These are phyloP conservation scores for Neodidymelliopsis sp. DNA, from an alignment of 2,329 filamentous ascomycete species.

Conservation along the genomic window DNA sequence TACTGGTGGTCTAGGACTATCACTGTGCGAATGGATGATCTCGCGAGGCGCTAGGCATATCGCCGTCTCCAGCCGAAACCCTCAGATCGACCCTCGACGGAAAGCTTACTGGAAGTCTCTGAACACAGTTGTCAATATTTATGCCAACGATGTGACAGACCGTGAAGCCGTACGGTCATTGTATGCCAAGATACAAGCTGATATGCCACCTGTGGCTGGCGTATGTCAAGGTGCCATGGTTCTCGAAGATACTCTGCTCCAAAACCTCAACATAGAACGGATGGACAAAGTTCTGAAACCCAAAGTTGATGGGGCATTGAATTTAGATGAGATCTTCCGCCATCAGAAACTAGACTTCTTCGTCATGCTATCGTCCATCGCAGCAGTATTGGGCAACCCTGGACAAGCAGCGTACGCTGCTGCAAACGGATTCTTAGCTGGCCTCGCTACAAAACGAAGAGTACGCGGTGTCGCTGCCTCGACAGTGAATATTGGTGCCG, in stretches of 20 bases:
- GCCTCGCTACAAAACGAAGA: constrained; percentile 48
- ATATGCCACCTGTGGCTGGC: constrained; percentile 21
- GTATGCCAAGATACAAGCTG: background rate
- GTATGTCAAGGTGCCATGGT: constrained; percentile 36
- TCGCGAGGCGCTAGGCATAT: constrained; percentile 30
- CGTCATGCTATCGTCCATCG: constrained; percentile 31
- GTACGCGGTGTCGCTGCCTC: constrained; percentile 50
- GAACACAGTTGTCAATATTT: constrained; percentile 10
- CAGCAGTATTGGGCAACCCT: constrained; percentile 15
- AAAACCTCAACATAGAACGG: constrained; percentile 6
- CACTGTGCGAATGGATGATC: constrained; percentile 33
- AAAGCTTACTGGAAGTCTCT: background rate
- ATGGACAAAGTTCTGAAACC: constrained; percentile 20
- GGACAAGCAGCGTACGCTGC: constrained; percentile 33
- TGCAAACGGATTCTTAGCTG: constrained; percentile 50
- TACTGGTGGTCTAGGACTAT: constrained; percentile 28
- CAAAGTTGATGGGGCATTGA: constrained; percentile 25
- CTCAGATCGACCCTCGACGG: constrained; percentile 39
- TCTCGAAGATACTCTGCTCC: constrained; percentile 22
- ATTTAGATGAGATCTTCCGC: constrained; percentile 28
- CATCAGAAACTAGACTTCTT: constrained; percentile 33
- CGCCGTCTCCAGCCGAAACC: constrained; percentile 51
- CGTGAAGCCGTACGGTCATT: background rate
- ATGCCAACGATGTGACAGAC: constrained; percentile 11
- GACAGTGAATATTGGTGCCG: constrained; percentile 40